Percentiles rank a stretch among this genome's conserved stretches.
Conservation (phyloP, 805 yeast genomes). For the Metschnikowia corniflorae region DNA sequence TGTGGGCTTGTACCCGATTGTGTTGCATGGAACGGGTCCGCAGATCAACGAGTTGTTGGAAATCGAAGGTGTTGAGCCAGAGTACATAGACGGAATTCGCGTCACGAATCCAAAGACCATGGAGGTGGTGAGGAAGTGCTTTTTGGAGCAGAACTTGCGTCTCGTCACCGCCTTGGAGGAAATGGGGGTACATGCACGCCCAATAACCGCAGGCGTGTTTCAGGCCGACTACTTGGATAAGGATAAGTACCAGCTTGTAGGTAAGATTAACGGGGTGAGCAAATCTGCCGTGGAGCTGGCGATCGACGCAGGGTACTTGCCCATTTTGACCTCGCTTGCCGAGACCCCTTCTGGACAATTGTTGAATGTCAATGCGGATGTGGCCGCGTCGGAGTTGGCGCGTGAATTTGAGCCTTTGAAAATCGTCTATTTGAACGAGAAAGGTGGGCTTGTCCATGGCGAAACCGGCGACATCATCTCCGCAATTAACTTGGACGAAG, state of each 20-base stretch:
- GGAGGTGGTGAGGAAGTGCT: constrained; percentile 94
- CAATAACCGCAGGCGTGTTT: constrained; percentile 97
- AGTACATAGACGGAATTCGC: constrained; percentile 93
- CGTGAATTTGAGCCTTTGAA: constrained; percentile 95
- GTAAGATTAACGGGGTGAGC: constrained; percentile 81
- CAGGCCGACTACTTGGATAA: constrained; percentile 88
- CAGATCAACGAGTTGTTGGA: constrained; percentile 94
- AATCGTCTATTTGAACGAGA: constrained; percentile 93
- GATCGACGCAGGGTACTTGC: constrained; percentile 93
- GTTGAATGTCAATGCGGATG: constrained; percentile 96
- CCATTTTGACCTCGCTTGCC: constrained; percentile 93
- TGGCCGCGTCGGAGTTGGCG: constrained; percentile 97
- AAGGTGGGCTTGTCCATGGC: constrained; percentile 96
- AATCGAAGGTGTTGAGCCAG: constrained; percentile 92
- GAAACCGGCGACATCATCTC: constrained; percentile 86
- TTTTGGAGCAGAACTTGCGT: constrained; percentile 90
- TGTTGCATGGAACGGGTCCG: constrained; percentile 98
- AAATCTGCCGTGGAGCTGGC: constrained; percentile 91
- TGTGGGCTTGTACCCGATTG: constrained; percentile 95
- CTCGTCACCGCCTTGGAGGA: constrained; percentile 93
- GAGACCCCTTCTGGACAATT: constrained; percentile 97
- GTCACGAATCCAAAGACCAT: constrained; percentile 92
- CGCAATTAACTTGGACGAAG: constrained; percentile 91
- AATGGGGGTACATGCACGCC: constrained; percentile 97
- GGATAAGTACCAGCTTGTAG: constrained; percentile 89